phyloP scores from a whole-genome alignment of 2,329 filamentous ascomycete species.

The Podosphaera aphanis region DNA sequence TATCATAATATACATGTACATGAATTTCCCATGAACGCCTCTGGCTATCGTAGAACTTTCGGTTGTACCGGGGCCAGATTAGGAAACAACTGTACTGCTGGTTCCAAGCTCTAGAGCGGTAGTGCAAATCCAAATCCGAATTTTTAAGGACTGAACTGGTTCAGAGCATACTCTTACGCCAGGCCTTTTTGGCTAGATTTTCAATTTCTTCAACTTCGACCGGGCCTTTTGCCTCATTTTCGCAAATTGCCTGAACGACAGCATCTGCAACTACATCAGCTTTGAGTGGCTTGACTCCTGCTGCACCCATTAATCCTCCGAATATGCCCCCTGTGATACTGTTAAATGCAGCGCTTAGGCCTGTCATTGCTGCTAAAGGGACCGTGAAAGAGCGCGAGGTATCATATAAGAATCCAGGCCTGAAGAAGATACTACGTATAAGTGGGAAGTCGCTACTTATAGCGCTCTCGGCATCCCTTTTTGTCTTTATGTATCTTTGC shows the following conservation, averaged over 20 bases:
- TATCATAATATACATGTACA: too few species aligned
- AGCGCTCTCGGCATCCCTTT: slow-evolving; percentile 65
- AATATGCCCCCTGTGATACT: slow-evolving; percentile 52
- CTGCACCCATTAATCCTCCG: slow-evolving; percentile 54
- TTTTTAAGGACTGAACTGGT: not conserved
- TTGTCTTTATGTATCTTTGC: slow-evolving; percentile 66
- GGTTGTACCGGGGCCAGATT: too few species aligned
- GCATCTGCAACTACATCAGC: slow-evolving; percentile 74
- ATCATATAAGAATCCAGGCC: slow-evolving; percentile 80
- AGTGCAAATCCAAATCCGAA: too few species aligned
- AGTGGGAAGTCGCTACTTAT: slow-evolving; percentile 49
- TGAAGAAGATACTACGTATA: slow-evolving; percentile 60
- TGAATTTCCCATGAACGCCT: too few species aligned
- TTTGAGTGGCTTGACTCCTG: slow-evolving; percentile 66
- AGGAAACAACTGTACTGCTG: too few species aligned
- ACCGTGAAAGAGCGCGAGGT: slow-evolving; percentile 58
- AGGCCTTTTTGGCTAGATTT: slow-evolving; percentile 53
- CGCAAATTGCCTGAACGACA: slow-evolving; percentile 63
- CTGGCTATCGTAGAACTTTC: too few species aligned
- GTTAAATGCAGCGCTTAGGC: slow-evolving; percentile 56
- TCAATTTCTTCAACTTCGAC: slow-evolving; percentile 66
- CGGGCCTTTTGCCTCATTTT: slow-evolving; percentile 47
- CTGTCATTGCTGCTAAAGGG: slow-evolving; percentile 58
- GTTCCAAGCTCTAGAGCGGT: too few species aligned
- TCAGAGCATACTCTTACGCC: slow-evolving; percentile 77